Evolutionary conservation across 164 flowering plant species (phyloP).

Genomic region (Vitis cinerea): DNA sequence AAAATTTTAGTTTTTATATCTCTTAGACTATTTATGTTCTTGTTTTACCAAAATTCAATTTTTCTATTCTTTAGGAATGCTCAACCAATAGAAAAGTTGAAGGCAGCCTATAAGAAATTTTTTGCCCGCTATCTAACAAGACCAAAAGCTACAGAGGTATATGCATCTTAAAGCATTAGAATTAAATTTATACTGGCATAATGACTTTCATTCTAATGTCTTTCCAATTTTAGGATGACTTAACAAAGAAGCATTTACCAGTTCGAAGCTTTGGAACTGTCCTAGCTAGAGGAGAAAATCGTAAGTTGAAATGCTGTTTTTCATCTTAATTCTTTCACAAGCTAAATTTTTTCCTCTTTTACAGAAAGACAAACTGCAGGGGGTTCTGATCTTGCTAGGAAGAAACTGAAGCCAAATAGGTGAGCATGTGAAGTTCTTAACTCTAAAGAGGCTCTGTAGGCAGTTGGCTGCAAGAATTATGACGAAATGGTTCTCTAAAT

Average conservation of each 20-base stretch:
- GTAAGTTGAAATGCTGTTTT: constrained; percentile 34
- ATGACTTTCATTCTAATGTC: not conserved
- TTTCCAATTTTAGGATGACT: constrained; percentile 43
- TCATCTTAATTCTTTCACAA: not conserved
- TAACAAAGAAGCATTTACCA: constrained; percentile 41
- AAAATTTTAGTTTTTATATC: too few species aligned
- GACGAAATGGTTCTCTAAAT: too few species aligned
- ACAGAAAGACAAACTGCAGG: constrained; percentile 47
- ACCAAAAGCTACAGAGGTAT: constrained; percentile 50
- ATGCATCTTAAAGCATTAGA: not conserved
- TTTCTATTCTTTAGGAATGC: constrained; percentile 51
- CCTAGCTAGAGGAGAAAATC: constrained; percentile 45
- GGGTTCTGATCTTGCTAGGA: constrained; percentile 36
- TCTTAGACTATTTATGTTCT: too few species aligned
- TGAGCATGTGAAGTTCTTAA: constrained; percentile 20
- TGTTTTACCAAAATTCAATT: not conserved
- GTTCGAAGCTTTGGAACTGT: constrained; percentile 83
- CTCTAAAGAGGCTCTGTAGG: too few species aligned
- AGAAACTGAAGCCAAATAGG: constrained; percentile 57
- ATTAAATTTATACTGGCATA: not conserved
- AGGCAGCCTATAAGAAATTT: constrained; percentile 70
- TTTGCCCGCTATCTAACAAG: constrained; percentile 60
- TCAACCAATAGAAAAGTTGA: constrained; percentile 67
- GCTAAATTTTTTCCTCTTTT: constrained; percentile 12
- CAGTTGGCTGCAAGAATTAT: too few species aligned